phyloP scores from a whole-genome alignment of 1,139 yeast species.

The Kurtzmaniella quercitrusa region DNA sequence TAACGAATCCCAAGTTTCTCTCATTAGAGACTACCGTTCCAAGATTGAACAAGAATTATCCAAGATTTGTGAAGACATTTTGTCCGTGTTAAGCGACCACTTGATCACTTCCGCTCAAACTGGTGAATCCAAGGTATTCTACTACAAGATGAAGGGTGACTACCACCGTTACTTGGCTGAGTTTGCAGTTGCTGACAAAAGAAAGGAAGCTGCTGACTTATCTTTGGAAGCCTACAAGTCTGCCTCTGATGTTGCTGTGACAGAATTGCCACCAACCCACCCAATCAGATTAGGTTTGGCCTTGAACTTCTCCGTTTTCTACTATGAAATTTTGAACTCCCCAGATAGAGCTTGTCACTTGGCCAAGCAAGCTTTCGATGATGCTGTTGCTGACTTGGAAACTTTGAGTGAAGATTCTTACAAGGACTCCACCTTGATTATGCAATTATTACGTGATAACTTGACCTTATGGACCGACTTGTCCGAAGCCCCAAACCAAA shows the following conservation, averaged over 20 bases:
- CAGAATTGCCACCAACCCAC: constrained; percentile 97
- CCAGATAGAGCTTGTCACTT: constrained; percentile 98
- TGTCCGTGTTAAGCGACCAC: constrained; percentile 81
- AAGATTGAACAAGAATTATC: constrained; percentile 93
- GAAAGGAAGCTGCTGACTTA: constrained; percentile 88
- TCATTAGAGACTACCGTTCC: constrained; percentile 91
- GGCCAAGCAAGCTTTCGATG: constrained; percentile 98
- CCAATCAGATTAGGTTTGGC: constrained; percentile 98
- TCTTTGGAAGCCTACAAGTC: constrained; percentile 93
- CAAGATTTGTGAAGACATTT: constrained; percentile 90
- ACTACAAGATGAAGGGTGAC: constrained; percentile 99
- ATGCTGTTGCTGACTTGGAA: constrained; percentile 98
- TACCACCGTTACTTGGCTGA: constrained; percentile 99
- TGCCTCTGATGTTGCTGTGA: constrained; percentile 95
- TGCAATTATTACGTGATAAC: constrained; percentile 98
- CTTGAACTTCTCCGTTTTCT: constrained; percentile 94
- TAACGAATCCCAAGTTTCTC: constrained; percentile 79
- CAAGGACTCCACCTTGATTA: constrained; percentile 95
- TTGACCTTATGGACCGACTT: constrained; percentile 98
- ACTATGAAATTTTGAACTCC: constrained; percentile 95
- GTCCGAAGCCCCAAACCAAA: constrained; percentile 77
- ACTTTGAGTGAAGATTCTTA: constrained; percentile 96
- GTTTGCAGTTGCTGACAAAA: constrained; percentile 86
- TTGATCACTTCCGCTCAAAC: constrained; percentile 92
- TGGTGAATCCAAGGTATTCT: constrained; percentile 97